phyloP scores from a whole-genome alignment of 2,329 filamentous ascomycete genomes.

The Bipolaris cookei region DNA sequence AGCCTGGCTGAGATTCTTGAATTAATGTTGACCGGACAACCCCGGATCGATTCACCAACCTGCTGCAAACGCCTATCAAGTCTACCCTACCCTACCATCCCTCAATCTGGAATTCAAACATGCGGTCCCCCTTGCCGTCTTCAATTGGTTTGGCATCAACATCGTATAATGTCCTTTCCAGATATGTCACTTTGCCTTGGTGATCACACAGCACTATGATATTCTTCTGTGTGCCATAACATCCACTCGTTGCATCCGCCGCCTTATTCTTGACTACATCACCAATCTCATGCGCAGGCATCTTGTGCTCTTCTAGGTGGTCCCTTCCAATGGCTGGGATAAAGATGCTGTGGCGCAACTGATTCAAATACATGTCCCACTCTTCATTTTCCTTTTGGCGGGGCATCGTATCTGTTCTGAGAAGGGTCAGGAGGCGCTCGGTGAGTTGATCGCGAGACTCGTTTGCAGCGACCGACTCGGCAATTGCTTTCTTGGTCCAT shows the following conservation, averaged over 20 bases:
- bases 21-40: too few species aligned
- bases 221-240: slow-evolving; percentile 71
- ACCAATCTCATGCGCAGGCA: slow-evolving; percentile 49
- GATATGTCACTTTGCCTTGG: slow-evolving; percentile 64
- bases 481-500: slow-evolving; percentile 58
- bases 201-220: slow-evolving; percentile 64
- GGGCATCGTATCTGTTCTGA: slow-evolving; percentile 64
- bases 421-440: slow-evolving; percentile 58
- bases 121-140: slow-evolving; percentile 55
- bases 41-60: too few species aligned
- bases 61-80: neutral
- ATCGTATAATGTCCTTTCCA: slow-evolving; percentile 68
- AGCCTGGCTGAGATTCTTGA: too few species aligned
- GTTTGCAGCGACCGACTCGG: slow-evolving; percentile 50
- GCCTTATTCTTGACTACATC: slow-evolving; percentile 50
- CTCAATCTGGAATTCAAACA: slow-evolving; percentile 58
- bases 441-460: slow-evolving; percentile 59
- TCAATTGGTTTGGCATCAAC: slow-evolving; percentile 56
- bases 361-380: slow-evolving; percentile 62
- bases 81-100: slow-evolving; percentile 36
- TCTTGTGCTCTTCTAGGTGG: slow-evolving; percentile 48
- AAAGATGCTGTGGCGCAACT: slow-evolving; percentile 66
- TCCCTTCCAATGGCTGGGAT: slow-evolving; percentile 63
- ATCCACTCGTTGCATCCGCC: slow-evolving; percentile 52
- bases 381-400: slow-evolving; percentile 55